Evolutionary conservation across 768 basidiomycete species (phyloP), one percentile per base, ranked within the genome.

Genomic region (Lentinula edodes): DNA sequence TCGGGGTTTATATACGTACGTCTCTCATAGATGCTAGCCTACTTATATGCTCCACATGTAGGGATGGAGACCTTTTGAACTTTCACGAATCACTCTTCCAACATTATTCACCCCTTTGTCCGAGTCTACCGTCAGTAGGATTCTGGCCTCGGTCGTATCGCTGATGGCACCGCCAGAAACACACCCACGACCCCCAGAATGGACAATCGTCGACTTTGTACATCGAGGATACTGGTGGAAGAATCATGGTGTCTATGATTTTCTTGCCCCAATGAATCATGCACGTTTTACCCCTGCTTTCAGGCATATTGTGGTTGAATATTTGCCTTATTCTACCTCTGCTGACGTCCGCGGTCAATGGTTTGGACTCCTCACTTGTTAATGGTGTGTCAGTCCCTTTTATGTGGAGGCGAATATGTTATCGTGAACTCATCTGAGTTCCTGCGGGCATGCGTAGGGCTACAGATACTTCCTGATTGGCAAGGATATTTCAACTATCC

Each of bases 391-490:
- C 18, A 18, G 63, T 53, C 16, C 4, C 16, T 6, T 10, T 18
- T 20, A 23, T 5, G 20, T 9, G 46, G 38, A 39, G 13, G 7
- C 38, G 38, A 39, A 39, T 39, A 13, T 28, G 28, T 28, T 2
- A 28, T 28, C 28, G 13, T 13, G 13, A 39, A 39, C 38, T 39
- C 7, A 39, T 39, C 38, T 39, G 38, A 28, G 28, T 28, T 28
- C 28, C 28, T 28, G 28, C 28, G 28, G 28, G 28, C 28, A 28
- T 28, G 61, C 46, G 61, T 61, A 87, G 88, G 87, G 61, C 75
- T 90, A 34, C 87, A 89, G 70, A 85, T 88, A 62, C 72, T 89
- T 28, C 83, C 84, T 12, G 80, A 80, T 39, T 90, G 87, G 86
- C 78, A 83, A 66, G 62, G 74, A 0, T 84, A 77, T 66, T 89